A percentile compares a stretch with the other conserved stretches of the same genome.
Conservation (phyloP, 1,139 yeast genomes). For the Yamadazyma membranifaciens region DNA sequence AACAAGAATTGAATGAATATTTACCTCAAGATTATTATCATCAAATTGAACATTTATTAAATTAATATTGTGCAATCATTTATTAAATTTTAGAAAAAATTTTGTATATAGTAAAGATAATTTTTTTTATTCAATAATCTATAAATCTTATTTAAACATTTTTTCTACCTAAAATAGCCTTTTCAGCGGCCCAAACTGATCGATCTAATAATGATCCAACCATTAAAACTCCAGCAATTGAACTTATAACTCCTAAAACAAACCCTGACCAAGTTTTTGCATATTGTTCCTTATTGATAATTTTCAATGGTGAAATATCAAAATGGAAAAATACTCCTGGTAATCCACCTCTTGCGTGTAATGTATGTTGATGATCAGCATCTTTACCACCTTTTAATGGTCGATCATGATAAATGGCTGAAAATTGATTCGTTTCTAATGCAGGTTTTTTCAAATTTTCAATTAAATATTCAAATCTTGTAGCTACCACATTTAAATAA, state of each 20-base stretch:
- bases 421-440: constrained; percentile 87
- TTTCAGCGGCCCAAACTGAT: constrained; percentile 86
- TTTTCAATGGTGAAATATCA: constrained; percentile 91
- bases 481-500: constrained; percentile 86
- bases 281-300: constrained; percentile 79
- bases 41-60: constrained; percentile 52
- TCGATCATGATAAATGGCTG: constrained; percentile 87
- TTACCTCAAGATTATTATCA: constrained; percentile 57
- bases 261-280: constrained; percentile 84
- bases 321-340: constrained; percentile 88
- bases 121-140: neutral
- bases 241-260: constrained; percentile 78
- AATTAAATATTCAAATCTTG: constrained; percentile 71
- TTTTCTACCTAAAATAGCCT: constrained; percentile 74
- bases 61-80: constrained; percentile 21
- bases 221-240: constrained; percentile 90
- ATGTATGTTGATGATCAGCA: constrained; percentile 83
- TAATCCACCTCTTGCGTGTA: constrained; percentile 82
- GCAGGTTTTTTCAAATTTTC: constrained; percentile 21
- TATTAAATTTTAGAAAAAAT: too few species aligned
- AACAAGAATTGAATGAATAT: constrained; percentile 65
- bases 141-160: constrained; percentile 24
- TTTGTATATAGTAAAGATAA: constrained; percentile 11
- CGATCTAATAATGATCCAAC: constrained; percentile 88
- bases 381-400: constrained; percentile 86